Conservation (phyloP, 768 basidiomycete species). For the Dentipellis sp. region DNA sequence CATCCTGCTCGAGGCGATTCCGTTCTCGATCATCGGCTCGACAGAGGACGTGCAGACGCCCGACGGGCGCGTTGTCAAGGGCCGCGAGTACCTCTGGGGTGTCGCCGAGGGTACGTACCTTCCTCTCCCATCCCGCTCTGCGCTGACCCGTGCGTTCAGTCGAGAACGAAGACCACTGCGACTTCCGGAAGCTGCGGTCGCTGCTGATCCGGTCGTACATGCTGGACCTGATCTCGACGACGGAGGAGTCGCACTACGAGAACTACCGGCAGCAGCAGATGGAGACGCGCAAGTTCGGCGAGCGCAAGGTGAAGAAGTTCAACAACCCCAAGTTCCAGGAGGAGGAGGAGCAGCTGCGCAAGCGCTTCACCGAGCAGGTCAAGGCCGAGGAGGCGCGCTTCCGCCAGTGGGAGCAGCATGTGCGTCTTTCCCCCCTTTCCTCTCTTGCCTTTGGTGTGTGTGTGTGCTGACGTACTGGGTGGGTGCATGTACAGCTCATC, state of each 20-base stretch:
- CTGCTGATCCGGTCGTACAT: conserved; percentile 96
- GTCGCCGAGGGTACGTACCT: conserved; percentile 81
- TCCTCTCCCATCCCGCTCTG: background rate
- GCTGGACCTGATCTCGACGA: conserved; percentile 94
- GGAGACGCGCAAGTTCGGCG: conserved; percentile 99
- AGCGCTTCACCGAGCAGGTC: conserved; percentile 99
- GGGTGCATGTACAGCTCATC: conserved; percentile 60
- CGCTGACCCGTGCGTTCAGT: conserved; percentile 35
- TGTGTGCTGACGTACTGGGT: conserved; percentile 9
- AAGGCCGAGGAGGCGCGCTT: conserved; percentile 97
- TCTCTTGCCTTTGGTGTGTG: background rate
- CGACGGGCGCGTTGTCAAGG: conserved; percentile 92
- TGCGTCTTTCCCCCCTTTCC: conserved; percentile 29
- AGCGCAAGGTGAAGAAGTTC: conserved; percentile 95
- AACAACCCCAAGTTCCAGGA: conserved; percentile 99
- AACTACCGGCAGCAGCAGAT: conserved; percentile 97
- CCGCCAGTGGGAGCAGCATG: conserved; percentile 99
- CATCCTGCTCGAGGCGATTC: conserved; percentile 82
- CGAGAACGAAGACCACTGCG: conserved; percentile 98
- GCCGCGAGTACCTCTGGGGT: conserved; percentile 98
- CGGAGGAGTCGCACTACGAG: conserved; percentile 95
- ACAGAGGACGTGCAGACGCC: conserved; percentile 88
- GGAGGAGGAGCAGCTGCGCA: conserved; percentile 93
- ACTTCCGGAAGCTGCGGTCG: conserved; percentile 96
- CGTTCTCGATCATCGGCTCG: conserved; percentile 97